Percentiles rank a stretch among this genome's conserved stretches.
Conservation (phyloP, 345 rosid species). For the Citrus sinensis region DVS_A1.0 CM039163.1:46100001-46100500, state of each 20-base stretch:
- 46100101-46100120: neutral
- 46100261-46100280: conserved; percentile 1
- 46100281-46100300: neutral
- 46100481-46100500: conserved; percentile 32
- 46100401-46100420: conserved; percentile 75
- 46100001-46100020: neutral
- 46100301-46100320: neutral
- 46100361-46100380: conserved; percentile 77
- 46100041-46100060: too few species aligned
- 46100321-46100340: conserved; percentile 56
- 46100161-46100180: neutral
- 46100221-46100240: neutral
- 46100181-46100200: neutral
- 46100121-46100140: neutral
- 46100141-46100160: neutral
- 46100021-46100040: neutral
- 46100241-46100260: neutral
- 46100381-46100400: conserved; percentile 76
- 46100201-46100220: neutral
- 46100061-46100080: neutral
- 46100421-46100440: conserved; percentile 51
- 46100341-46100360: conserved; percentile 53
- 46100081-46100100: neutral
- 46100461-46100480: conserved; percentile 21
- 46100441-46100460: conserved; percentile 25